phyloP scores from a whole-genome alignment of 495 filamentous ascomycete genomes.

The Penicillium soppii region DNA sequence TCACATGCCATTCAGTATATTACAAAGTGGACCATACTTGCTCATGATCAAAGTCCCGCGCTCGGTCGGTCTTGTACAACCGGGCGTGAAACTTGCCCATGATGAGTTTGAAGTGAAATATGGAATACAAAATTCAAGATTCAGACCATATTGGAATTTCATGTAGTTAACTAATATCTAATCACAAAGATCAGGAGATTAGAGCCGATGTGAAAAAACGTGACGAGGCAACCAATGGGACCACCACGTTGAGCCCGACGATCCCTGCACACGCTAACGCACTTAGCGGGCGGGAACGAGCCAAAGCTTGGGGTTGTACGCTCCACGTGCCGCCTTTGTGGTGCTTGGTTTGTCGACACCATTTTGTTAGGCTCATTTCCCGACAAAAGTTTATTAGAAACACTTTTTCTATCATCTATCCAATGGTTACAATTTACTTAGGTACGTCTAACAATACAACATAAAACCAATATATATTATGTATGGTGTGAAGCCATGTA shows the following conservation, averaged over 20 bases:
- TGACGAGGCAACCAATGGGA: neutral
- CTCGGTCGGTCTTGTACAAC: conserved; percentile 50
- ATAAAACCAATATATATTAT: too few relatives aligned
- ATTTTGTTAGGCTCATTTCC: too few relatives aligned
- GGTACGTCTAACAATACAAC: too few relatives aligned
- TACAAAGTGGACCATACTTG: conserved; percentile 26
- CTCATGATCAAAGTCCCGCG: conserved; percentile 50
- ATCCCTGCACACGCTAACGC: conserved; percentile 2
- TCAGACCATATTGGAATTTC: neutral
- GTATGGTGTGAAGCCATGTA: too few relatives aligned
- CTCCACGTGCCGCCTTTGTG: conserved; percentile 21
- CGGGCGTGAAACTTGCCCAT: conserved; percentile 42
- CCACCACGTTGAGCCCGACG: neutral
- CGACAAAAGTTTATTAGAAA: too few relatives aligned
- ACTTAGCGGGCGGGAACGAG: neutral
- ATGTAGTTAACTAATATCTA: too few relatives aligned
- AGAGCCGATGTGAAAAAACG: neutral
- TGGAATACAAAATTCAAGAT: neutral
- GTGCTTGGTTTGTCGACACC: conserved; percentile 9
- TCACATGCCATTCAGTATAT: neutral
- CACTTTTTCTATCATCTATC: too few relatives aligned
- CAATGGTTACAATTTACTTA: too few relatives aligned
- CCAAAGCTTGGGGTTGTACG: conserved; percentile 3
- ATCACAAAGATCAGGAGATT: conserved; percentile 5
- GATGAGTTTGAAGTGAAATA: neutral